Conservation (phyloP, 2,329 filamentous ascomycete species). For the Cercospora sojina region DNA sequence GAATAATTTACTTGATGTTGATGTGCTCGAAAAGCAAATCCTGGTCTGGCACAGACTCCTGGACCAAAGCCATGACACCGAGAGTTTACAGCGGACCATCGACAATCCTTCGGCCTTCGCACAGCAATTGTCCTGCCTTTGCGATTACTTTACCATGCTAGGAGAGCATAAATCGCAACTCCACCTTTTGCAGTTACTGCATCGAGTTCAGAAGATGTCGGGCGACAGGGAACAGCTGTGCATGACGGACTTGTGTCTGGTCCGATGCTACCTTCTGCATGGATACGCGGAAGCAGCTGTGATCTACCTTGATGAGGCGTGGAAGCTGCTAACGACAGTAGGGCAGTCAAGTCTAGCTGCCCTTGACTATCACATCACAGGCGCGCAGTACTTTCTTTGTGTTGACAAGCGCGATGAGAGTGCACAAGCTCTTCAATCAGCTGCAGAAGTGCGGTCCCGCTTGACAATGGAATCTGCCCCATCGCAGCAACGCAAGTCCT, state of each 20-base stretch:
- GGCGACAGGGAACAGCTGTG: slow-evolving; percentile 18
- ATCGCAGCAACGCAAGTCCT: slow-evolving; percentile 26
- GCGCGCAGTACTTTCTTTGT: slow-evolving; percentile 27
- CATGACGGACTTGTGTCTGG: slow-evolving; percentile 42
- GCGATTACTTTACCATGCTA: slow-evolving; percentile 59
- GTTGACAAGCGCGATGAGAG: slow-evolving; percentile 28
- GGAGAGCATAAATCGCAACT: slow-evolving; percentile 49
- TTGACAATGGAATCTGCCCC: slow-evolving; percentile 23
- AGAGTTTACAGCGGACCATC: slow-evolving; percentile 46
- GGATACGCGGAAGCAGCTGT: slow-evolving; percentile 62
- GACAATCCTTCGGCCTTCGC: slow-evolving; percentile 53
- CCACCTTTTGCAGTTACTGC: slow-evolving; percentile 17
- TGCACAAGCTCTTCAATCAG: slow-evolving; percentile 21
- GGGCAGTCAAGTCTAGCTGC: slow-evolving; percentile 47
- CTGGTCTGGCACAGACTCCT: slow-evolving; percentile 42
- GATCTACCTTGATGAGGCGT: slow-evolving; percentile 58
- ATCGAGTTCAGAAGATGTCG: slow-evolving; percentile 9
- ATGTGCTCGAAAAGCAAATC: slow-evolving; percentile 37
- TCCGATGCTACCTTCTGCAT: slow-evolving; percentile 57
- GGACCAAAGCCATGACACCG: slow-evolving; percentile 36
- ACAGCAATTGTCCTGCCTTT: slow-evolving; percentile 53
- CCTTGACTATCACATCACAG: slow-evolving; percentile 41
- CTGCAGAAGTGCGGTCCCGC: slow-evolving; percentile 18
- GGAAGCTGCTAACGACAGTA: slow-evolving; percentile 48
- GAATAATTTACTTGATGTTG: slow-evolving; percentile 21